Evolutionary conservation across 805 yeast genomes (phyloP), one percentile per base, ranked within the genome.

Genomic region (Lipomyces starkeyi): DNA sequence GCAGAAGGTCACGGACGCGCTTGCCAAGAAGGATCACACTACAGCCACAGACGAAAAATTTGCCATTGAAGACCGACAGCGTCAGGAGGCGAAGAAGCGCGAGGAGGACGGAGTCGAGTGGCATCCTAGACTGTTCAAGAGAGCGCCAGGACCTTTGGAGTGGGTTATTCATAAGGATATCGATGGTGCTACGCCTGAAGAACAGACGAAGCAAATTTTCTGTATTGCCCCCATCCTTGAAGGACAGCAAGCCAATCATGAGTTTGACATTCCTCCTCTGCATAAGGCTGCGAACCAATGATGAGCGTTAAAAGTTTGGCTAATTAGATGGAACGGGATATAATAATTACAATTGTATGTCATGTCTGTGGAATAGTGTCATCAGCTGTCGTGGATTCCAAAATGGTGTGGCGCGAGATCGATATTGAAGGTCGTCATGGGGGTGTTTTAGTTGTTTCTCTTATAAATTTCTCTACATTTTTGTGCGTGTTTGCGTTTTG

Each of bases 11-110:
- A 85, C 91, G 13, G 87, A 86, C 70, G 98, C 97, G 0, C 81
- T 95, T n/a, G 89, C 89, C 2, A 77, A 82, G 52, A 85, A 97
- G 71, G 87, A 95, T 77, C 99, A 95, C 78, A 84, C 82, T 20
- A 80, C 82, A 2, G 98, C 98, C 0, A 95, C 99, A 0, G 90
- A 88, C 37, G 97, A 93, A 76, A 95, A 95, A 79, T 90, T 83
- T 76, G 85, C 86, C 73, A 91, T 95, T 64, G 99, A 95, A 80
- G 90, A 91, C 69, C 83, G 83, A n/a, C 99, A 95, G 80, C 86
- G 99, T 77, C 80, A 80, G 22, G 79, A 82, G 55, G 92, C 97
- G 17, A 89, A 88, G 77, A 84, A 87, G 74, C 85, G 98, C 73
- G 79, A 81, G 22, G 97, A 90, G 72, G 90, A 88, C 60, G 96